A percentile compares a stretch with the other conserved stretches of the same genome.
Conservation (phyloP, 495 filamentous ascomycete species). For the Neurospora sp. region DNA sequence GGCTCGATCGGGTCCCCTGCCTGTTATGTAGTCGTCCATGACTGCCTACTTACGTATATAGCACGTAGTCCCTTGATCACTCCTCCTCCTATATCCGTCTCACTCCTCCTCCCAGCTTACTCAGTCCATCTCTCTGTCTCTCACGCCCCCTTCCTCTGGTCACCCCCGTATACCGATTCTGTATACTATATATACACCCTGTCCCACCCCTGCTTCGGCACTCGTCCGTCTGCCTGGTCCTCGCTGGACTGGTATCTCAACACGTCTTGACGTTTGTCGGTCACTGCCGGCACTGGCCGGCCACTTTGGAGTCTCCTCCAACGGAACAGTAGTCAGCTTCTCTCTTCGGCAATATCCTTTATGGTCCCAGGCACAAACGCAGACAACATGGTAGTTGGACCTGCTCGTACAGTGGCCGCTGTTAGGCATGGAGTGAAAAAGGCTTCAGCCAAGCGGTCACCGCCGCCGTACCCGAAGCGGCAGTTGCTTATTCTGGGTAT, state of each 20-base stretch:
- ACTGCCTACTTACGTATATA: neutral
- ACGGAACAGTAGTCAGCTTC: neutral
- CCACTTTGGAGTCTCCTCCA: neutral
- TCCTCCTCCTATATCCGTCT: neutral
- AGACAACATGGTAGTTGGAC: constrained; percentile 5
- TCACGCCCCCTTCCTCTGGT: neutral
- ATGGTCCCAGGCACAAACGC: constrained; percentile 6
- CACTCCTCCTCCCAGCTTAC: neutral
- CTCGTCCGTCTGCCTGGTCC: neutral
- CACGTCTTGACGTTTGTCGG: neutral
- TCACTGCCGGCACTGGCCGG: neutral
- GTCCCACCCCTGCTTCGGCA: constrained; percentile 4
- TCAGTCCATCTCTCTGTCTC: constrained; percentile 5
- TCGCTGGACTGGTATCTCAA: neutral
- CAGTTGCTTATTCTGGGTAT: constrained; percentile 69
- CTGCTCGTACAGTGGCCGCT: constrained; percentile 4
- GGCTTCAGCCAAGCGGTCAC: constrained; percentile 3
- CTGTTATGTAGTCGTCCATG: neutral
- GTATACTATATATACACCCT: constrained; percentile 2
- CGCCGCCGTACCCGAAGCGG: constrained; percentile 40
- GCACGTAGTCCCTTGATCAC: neutral
- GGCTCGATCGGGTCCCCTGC: neutral
- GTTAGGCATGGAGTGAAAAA: neutral
- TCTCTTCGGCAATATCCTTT: neutral
- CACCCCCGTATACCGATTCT: neutral